These are phyloP conservation scores for Fennellomyces sp. DNA, from an alignment of 371 early-diverging fungal genomes.

Conservation along the genomic window DNA sequence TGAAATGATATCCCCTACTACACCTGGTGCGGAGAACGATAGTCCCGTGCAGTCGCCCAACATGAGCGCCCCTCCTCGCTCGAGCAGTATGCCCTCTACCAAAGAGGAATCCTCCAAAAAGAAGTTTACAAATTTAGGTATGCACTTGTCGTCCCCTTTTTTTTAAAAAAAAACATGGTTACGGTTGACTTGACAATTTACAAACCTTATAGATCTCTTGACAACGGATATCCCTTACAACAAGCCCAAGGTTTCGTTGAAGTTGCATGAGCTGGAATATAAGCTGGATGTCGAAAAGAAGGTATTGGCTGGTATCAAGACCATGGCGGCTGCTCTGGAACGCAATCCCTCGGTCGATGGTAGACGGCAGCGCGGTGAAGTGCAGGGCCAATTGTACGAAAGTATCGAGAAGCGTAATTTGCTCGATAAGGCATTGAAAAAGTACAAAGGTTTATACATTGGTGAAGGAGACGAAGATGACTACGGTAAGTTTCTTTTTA, in stretches of 20 bases:
- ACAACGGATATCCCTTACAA: conserved; percentile 79
- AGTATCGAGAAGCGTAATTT: conserved; percentile 82
- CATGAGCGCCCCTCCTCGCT: conserved; percentile 19
- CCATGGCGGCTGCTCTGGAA: conserved; percentile 59
- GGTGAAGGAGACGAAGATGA: conserved; percentile 68
- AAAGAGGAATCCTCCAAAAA: conserved; percentile 21
- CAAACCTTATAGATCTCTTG: conserved; percentile 61
- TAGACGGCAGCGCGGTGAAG: conserved; percentile 61
- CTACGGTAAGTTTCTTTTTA: conserved; percentile 24
- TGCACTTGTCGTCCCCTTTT: neutral
- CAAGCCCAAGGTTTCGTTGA: conserved; percentile 84
- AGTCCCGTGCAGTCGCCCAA: conserved; percentile 15
- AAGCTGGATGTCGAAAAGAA: conserved; percentile 93
- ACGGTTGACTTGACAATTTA: neutral
- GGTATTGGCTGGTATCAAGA: conserved; percentile 77
- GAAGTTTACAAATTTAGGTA: conserved; percentile 49
- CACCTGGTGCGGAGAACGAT: conserved; percentile 8
- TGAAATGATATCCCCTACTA: neutral
- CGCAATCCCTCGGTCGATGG: conserved; percentile 41
- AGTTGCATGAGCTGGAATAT: conserved; percentile 82
- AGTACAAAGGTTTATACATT: conserved; percentile 84
- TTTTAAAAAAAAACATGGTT: neutral
- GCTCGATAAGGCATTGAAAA: conserved; percentile 78
- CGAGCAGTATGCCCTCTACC: conserved; percentile 23
- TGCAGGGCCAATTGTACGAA: conserved; percentile 73